A percentile compares a stretch with the other conserved stretches of the same genome.
phyloP scores from a whole-genome alignment of 169 alveolate genomes.

The Theileria parva region DNA sequence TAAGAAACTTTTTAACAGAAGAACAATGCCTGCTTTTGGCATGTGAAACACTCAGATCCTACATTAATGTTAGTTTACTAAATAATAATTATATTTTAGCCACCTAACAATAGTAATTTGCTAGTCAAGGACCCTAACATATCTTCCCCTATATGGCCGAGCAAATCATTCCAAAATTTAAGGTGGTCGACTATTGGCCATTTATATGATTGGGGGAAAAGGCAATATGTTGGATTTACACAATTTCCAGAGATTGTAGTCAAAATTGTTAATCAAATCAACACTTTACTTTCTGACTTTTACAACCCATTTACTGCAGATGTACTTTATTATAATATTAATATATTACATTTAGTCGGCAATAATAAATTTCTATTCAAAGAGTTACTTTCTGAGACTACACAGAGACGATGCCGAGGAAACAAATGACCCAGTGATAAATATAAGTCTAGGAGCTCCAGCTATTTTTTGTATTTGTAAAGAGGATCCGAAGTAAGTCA shows the following conservation, averaged over 20 bases:
- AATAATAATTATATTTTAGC: slow-evolving; percentile 25
- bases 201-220: slow-evolving; percentile 61
- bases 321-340: slow-evolving; percentile 11
- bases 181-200: slow-evolving; percentile 68
- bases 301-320: slow-evolving; percentile 44
- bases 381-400: slow-evolving; percentile 49
- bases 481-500: slow-evolving; percentile 39
- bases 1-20: slow-evolving; percentile 48
- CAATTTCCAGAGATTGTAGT: slow-evolving; percentile 39
- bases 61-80: slow-evolving; percentile 49
- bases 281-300: slow-evolving; percentile 21
- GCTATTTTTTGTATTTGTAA: slow-evolving; percentile 62
- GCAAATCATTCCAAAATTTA: slow-evolving; percentile 34
- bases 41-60: slow-evolving; percentile 35
- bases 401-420: slow-evolving; percentile 73
- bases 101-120: slow-evolving; percentile 66
- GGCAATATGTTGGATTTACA: slow-evolving; percentile 43
- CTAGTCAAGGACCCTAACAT: slow-evolving; percentile 23
- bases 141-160: slow-evolving; percentile 52
- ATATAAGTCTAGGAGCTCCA: slow-evolving; percentile 66
- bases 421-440: slow-evolving; percentile 59
- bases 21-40: slow-evolving; percentile 29
- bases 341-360: slow-evolving; percentile 38
- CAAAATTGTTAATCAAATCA: slow-evolving; percentile 25
- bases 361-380: slow-evolving; percentile 58